Evolutionary conservation across 441 rosid species (phyloP).

Genomic region (Euphorbia celastroides): DNA sequence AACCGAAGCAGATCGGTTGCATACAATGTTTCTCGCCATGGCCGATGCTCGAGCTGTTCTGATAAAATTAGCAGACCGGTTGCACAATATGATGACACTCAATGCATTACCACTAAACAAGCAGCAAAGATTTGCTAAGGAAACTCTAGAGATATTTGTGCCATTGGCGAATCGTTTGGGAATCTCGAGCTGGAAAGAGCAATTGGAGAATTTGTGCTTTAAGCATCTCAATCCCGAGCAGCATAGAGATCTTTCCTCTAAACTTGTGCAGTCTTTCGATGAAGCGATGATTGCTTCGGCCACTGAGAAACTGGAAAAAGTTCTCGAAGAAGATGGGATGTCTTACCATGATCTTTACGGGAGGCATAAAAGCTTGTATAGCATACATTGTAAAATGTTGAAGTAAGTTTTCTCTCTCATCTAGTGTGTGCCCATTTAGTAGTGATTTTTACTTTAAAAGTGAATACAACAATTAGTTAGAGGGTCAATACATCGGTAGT

Average conservation of each 20-base stretch:
- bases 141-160: slow-evolving; percentile 82
- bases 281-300: slow-evolving; percentile 71
- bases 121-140: slow-evolving; percentile 89
- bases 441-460: too few species aligned
- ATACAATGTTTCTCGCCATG: slow-evolving; percentile 97
- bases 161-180: slow-evolving; percentile 86
- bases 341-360: slow-evolving; percentile 60
- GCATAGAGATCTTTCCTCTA: slow-evolving; percentile 61
- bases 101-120: slow-evolving; percentile 66
- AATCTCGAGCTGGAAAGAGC: slow-evolving; percentile 87
- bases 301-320: slow-evolving; percentile 58
- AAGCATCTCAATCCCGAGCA: slow-evolving; percentile 79
- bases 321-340: slow-evolving; percentile 53
- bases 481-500: too few species aligned
- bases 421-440: too few species aligned
- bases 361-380: slow-evolving; percentile 86
- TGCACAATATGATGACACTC: slow-evolving; percentile 90
- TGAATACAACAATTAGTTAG: too few species aligned
- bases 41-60: slow-evolving; percentile 96
- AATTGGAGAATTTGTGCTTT: slow-evolving; percentile 86
- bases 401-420: slow-evolving; percentile 57
- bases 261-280: slow-evolving; percentile 60
- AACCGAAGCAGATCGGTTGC: slow-evolving; percentile 85
- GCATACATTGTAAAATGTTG: slow-evolving; percentile 81
- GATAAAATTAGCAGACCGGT: slow-evolving; percentile 87